A percentile compares a stretch with the other conserved stretches of the same genome.
These are phyloP conservation scores for Mortierella sp. DNA, from an alignment of 371 early-diverging fungal species.

Conservation along the genomic window DNA sequence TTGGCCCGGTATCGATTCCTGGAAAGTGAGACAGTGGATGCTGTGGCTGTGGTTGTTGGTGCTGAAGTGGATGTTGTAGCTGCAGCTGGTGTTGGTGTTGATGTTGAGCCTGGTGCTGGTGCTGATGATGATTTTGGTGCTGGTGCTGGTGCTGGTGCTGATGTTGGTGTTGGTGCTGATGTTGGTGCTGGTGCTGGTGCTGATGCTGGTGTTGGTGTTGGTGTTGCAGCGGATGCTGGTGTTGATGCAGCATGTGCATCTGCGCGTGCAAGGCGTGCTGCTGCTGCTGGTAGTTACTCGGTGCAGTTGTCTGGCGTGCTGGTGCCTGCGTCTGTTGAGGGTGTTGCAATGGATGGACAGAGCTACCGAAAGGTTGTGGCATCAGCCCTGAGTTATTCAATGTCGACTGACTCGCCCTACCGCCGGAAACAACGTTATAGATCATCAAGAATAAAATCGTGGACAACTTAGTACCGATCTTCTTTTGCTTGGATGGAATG, in stretches of 20 bases:
- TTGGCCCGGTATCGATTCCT: constrained; percentile 31
- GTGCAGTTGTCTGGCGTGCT: neutral
- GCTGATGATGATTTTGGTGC: constrained; percentile 29
- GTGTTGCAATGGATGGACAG: constrained; percentile 31
- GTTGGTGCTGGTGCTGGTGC: too few species aligned
- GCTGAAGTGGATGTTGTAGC: constrained; percentile 23
- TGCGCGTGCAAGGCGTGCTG: too few species aligned
- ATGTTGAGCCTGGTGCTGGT: constrained; percentile 23
- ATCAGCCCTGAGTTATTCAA: constrained; percentile 19
- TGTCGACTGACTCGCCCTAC: constrained; percentile 20
- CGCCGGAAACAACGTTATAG: neutral
- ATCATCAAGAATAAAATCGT: neutral
- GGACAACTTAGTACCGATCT: neutral
- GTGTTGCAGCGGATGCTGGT: too few species aligned
- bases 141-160: neutral
- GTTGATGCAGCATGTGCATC: too few species aligned
- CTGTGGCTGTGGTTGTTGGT: constrained; percentile 31
- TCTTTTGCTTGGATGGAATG: neutral
- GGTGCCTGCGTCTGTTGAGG: neutral
- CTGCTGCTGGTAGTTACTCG: too few species aligned
- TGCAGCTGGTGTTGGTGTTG: constrained; percentile 26
- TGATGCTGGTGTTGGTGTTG: too few species aligned
- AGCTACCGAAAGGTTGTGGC: constrained; percentile 21
- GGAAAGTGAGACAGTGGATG: constrained; percentile 29
- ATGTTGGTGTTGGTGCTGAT: neutral